phyloP scores from a whole-genome alignment of 352 stramenopile genomes.

The Thalassiosira mediterranea region DNA sequence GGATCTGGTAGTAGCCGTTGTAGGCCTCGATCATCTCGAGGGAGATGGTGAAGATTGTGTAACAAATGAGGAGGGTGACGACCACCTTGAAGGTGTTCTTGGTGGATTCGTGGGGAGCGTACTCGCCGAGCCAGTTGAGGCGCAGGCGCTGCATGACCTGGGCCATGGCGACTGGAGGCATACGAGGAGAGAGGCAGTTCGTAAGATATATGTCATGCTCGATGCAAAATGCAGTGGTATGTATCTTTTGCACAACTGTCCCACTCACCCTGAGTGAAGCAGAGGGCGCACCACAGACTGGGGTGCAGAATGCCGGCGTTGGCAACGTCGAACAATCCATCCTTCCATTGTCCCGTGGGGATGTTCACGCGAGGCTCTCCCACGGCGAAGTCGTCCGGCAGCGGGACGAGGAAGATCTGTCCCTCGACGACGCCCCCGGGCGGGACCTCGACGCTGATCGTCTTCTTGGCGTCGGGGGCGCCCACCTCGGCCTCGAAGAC shows the following conservation, averaged over 20 bases:
- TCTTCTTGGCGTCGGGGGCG: slow-evolving; percentile 57
- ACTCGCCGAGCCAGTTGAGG: slow-evolving; percentile 79
- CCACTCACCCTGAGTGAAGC: slow-evolving; percentile 62
- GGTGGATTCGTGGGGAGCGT: slow-evolving; percentile 44
- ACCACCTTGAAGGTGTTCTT: slow-evolving; percentile 79
- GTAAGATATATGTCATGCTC: neutral
- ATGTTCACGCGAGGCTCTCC: slow-evolving; percentile 56
- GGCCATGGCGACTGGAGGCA: slow-evolving; percentile 62
- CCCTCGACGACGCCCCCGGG: slow-evolving; percentile 73
- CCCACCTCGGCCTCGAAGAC: slow-evolving; percentile 78
- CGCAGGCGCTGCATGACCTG: slow-evolving; percentile 80
- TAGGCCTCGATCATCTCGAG: slow-evolving; percentile 56
- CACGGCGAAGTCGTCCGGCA: slow-evolving; percentile 55
- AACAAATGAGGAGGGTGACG: slow-evolving; percentile 59
- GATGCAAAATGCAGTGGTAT: neutral
- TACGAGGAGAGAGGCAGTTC: neutral
- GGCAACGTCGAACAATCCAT: slow-evolving; percentile 70
- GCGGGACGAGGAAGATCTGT: slow-evolving; percentile 69
- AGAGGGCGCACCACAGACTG: slow-evolving; percentile 69
- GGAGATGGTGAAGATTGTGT: slow-evolving; percentile 63
- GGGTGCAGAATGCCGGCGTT: slow-evolving; percentile 67
- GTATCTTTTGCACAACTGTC: no score
- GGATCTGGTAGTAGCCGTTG: slow-evolving; percentile 50
- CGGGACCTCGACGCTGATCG: slow-evolving; percentile 78
- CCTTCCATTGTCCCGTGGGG: slow-evolving; percentile 79